Percentiles rank a stretch among this genome's conserved stretches.
Evolutionary conservation across 208 protist genomes (phyloP).

Genomic region (Naegleria lovaniensis): DNA sequence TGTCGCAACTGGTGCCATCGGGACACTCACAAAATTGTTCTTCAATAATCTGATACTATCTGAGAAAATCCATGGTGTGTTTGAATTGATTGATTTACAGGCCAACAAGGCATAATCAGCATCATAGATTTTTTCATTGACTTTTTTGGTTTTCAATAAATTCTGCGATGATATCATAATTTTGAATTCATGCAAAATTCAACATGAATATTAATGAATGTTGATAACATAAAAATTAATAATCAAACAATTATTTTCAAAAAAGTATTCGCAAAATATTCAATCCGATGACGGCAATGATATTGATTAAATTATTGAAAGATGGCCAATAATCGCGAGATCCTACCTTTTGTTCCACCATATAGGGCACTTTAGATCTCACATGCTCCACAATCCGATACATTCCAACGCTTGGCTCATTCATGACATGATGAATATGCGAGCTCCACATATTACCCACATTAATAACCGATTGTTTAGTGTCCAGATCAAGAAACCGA

Average conservation of each 20-base stretch:
- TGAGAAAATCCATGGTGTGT: not conserved
- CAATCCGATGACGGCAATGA: too few relatives aligned
- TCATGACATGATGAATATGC: not conserved
- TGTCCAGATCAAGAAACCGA: not conserved
- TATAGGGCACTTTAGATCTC: not conserved
- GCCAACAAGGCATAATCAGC: not conserved
- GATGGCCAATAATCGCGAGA: too few relatives aligned
- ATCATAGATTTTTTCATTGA: not conserved
- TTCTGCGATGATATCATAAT: not conserved
- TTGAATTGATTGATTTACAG: not conserved
- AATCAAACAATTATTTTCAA: too few relatives aligned
- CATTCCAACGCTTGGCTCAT: constrained; percentile 3
- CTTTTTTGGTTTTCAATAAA: not conserved
- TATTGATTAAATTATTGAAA: too few relatives aligned
- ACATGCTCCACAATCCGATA: not conserved
- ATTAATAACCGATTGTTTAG: not conserved
- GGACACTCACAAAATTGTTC: not conserved
- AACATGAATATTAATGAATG: too few relatives aligned
- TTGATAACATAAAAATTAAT: too few relatives aligned
- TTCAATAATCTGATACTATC: not conserved
- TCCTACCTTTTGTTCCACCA: not conserved
- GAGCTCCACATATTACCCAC: not conserved
- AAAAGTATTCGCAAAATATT: too few relatives aligned
- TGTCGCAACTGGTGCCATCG: not conserved
- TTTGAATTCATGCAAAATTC: too few relatives aligned